phyloP scores from a whole-genome alignment of 441 rosid genomes.

The Hura crepitans region DNA sequence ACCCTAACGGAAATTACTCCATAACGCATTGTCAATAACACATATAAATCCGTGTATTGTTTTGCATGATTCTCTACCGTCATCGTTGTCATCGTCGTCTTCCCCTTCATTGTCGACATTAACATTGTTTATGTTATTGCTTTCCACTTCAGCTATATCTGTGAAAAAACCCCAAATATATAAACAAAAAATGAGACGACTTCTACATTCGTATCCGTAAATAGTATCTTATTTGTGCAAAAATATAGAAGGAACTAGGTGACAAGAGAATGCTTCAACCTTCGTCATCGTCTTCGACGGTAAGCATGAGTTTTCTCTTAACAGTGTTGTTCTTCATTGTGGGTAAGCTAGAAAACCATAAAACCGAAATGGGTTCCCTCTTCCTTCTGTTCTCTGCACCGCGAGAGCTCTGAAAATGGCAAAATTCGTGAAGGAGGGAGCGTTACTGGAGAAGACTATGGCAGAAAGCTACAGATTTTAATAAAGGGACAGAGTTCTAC shows the following conservation, averaged over 20 bases:
- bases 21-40: background rate
- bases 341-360: background rate
- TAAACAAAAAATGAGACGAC: too few relatives aligned
- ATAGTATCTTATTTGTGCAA: background rate
- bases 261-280: background rate
- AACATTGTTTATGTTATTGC: background rate
- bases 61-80: background rate
- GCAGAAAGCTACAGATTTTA: background rate
- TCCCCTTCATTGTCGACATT: background rate
- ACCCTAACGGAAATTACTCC: background rate
- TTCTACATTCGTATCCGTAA: background rate
- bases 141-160: background rate
- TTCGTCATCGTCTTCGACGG: background rate
- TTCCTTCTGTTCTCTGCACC: background rate
- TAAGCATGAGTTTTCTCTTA: background rate
- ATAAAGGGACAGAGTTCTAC: background rate
- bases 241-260: background rate
- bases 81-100: constrained; percentile 3
- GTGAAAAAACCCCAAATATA: background rate
- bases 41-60: background rate
- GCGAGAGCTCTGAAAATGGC: background rate
- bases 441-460: background rate
- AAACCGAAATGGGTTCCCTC: background rate
- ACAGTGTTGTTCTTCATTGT: background rate
- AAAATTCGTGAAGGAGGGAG: background rate